phyloP scores from a whole-genome alignment of 208 protist species.

The Trypanosoma lewisi region DNA sequence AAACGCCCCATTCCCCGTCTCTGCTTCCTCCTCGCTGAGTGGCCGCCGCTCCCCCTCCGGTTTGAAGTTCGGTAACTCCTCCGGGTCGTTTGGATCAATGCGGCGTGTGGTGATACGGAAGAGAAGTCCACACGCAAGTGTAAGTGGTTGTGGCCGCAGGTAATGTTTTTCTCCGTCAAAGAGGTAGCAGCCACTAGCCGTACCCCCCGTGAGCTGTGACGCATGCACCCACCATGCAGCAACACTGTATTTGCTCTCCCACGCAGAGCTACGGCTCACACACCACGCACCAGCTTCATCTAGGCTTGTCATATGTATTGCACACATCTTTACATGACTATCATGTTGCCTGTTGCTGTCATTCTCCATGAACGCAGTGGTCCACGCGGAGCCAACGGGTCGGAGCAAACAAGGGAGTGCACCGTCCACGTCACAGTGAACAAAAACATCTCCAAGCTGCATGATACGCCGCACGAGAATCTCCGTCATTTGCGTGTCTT shows the following conservation, averaged over 20 bases:
- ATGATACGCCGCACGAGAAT: constrained; percentile 85
- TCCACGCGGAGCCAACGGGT: constrained; percentile 57
- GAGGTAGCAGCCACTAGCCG: constrained; percentile 53
- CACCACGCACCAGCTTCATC: constrained; percentile 89
- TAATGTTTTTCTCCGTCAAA: constrained; percentile 91
- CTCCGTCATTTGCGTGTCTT: constrained; percentile 96
- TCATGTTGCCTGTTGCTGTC: not conserved
- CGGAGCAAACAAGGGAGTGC: constrained; percentile 93
- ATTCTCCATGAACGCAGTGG: not conserved
- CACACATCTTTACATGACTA: not conserved
- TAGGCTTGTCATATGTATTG: constrained; percentile 62
- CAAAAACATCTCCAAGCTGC: constrained; percentile 90
- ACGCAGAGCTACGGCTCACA: constrained; percentile 92
- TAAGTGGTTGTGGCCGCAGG: constrained; percentile 83
- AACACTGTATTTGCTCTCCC: constrained; percentile 92
- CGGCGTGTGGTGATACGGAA: constrained; percentile 43
- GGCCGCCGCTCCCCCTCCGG: not conserved
- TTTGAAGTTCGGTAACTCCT: constrained; percentile 22
- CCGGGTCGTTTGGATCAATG: constrained; percentile 12
- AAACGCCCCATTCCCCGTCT: constrained; percentile 1
- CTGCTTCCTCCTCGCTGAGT: not conserved
- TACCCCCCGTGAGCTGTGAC: constrained; percentile 70
- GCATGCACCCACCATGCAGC: constrained; percentile 95
- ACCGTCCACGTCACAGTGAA: constrained; percentile 95
- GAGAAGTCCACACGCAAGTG: constrained; percentile 64